Evolutionary conservation across 2,329 filamentous ascomycete species (phyloP), one percentile per base, ranked within the genome.

Genomic region (Cordyceps cateniannulata): DNA sequence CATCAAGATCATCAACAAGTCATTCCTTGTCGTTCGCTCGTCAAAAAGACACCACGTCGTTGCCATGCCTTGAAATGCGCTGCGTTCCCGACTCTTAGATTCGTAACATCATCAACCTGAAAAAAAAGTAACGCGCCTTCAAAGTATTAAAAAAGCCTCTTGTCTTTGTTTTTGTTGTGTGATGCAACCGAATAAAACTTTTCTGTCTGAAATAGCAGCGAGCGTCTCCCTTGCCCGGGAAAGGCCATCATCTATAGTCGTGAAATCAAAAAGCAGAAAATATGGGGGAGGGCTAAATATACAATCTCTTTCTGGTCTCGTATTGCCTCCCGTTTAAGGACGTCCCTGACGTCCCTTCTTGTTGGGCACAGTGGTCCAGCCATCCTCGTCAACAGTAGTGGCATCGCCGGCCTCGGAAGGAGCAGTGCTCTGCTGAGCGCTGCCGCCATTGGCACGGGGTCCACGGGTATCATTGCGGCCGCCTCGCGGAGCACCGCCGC

Each of bases 321-420:
- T 40, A 47, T 60, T 49, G 50, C 42, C 50, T 40, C 32, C 47
- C 65, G 61, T 67, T 67, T 60, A 47, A 32, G 66, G 64, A 55
- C 73, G 72, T 64, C 72, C 73, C 66, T 67, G 68, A 56, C 73
- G 73, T 57, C 72, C 72, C 69, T 75, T 75, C 66, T 74, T 60
- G 62, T 74, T 59, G 62, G 64, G 61, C 47, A 85, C 85, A 27
- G 82, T 87, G 64, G 83, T 85, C 85, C 85, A 88, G 65, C 85
- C 85, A 69, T 87, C 85, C 42, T 84, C 84, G 51, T 84, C 81
- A 54, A 76, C 71, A 44, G 76, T 72, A 55, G 76, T 73, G 40
- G 75, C 66, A 42, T 66, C 70, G 42, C 66, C 71, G 32, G 65
- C 68, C 48, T 70, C 68, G 14, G 71, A 67, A 63, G 70, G 66